phyloP scores from a whole-genome alignment of 2,329 filamentous ascomycete genomes.

The Calonectria crousiana region DNA sequence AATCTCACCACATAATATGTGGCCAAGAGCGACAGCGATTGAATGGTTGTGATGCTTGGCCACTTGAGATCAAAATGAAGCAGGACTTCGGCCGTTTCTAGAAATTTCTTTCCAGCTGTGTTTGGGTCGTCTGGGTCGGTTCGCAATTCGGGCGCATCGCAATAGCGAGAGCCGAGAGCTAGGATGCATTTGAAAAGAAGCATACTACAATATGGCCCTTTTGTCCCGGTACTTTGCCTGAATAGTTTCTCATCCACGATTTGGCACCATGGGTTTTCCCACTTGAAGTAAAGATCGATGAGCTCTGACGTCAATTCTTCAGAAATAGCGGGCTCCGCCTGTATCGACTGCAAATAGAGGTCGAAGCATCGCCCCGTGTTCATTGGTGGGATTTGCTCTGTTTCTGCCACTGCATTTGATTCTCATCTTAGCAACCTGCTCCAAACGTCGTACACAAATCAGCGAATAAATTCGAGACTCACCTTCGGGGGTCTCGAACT shows the following conservation, averaged over 20 bases:
- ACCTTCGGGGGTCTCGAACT: conserved; percentile 35
- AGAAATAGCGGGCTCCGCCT: conserved; percentile 3
- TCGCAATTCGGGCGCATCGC: conserved; percentile 47
- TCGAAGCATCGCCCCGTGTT: background rate
- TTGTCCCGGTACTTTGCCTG: conserved; percentile 42
- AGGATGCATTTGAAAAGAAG: conserved; percentile 51
- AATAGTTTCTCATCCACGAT: conserved; percentile 51
- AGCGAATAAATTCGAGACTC: background rate
- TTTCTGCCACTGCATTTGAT: background rate
- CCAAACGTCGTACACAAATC: too few relatives aligned
- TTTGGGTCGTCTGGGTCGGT: conserved; percentile 47
- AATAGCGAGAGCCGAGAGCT: conserved; percentile 50
- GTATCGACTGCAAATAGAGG: background rate
- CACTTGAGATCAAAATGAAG: conserved; percentile 39
- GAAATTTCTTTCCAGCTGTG: conserved; percentile 48
- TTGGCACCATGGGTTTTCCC: conserved; percentile 53
- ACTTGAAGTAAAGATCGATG: conserved; percentile 52
- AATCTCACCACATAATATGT: conserved; percentile 44
- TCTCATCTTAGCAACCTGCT: background rate
- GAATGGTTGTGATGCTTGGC: conserved; percentile 53
- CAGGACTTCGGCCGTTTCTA: conserved; percentile 43
- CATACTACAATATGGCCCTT: conserved; percentile 47
- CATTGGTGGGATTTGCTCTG: background rate
- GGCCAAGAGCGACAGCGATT: conserved; percentile 49
- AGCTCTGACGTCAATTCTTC: conserved; percentile 31